phyloP scores from a whole-genome alignment of 768 basidiomycete species.

The Russula emetica region DNA sequence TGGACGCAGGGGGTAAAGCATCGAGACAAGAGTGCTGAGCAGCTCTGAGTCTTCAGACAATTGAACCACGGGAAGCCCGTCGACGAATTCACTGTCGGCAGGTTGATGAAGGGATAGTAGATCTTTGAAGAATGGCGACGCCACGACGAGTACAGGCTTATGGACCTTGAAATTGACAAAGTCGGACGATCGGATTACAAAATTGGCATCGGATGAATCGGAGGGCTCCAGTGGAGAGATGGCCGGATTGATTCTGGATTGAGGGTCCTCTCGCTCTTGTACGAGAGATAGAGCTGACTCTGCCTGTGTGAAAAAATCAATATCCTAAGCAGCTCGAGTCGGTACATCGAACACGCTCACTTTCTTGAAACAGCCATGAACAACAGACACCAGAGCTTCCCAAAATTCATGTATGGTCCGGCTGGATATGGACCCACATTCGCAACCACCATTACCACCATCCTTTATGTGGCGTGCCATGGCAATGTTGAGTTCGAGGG shows the following conservation, averaged over 20 bases:
- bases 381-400: neutral
- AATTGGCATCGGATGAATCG: neutral
- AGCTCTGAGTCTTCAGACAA: conserved; percentile 8
- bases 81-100: neutral
- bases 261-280: neutral
- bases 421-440: neutral
- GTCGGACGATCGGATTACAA: conserved; percentile 15
- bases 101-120: conserved; percentile 22
- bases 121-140: conserved; percentile 18
- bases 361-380: neutral
- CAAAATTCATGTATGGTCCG: conserved; percentile 6
- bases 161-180: conserved; percentile 8
- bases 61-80: conserved; percentile 8
- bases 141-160: conserved; percentile 3
- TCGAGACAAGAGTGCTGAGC: conserved; percentile 8
- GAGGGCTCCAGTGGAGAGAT: neutral
- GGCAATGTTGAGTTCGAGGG: neutral
- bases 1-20: conserved; percentile 16
- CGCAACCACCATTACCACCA: fast-evolving
- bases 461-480: neutral
- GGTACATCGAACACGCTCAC: neutral
- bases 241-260: neutral
- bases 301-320: neutral
- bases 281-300: neutral
- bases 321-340: fast-evolving